phyloP scores from a whole-genome alignment of 2,329 filamentous ascomycete genomes.

The Fusarium sp. region DNA sequence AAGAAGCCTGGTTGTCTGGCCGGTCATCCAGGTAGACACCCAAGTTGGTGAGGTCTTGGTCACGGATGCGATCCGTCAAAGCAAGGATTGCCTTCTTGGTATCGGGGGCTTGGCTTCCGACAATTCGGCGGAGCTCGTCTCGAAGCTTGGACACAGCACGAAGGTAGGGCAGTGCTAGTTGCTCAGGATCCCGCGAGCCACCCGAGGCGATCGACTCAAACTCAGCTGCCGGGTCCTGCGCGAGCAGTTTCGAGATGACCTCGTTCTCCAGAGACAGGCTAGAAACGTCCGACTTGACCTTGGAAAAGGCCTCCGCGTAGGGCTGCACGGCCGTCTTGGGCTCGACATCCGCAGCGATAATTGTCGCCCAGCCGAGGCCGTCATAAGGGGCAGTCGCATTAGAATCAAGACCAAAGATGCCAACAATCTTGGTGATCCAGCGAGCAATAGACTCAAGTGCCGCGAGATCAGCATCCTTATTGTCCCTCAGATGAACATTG shows the following conservation, averaged over 20 bases:
- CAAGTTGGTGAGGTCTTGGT: constrained; percentile 84
- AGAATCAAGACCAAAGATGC: constrained; percentile 86
- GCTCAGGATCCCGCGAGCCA: constrained; percentile 67
- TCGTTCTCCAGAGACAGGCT: constrained; percentile 66
- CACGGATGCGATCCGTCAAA: constrained; percentile 85
- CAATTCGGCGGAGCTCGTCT: constrained; percentile 73
- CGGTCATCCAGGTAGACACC: constrained; percentile 93
- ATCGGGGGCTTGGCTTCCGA: constrained; percentile 61
- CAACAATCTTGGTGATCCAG: constrained; percentile 88
- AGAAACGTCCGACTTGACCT: constrained; percentile 63
- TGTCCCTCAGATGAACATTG: constrained; percentile 73
- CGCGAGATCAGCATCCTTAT: constrained; percentile 63
- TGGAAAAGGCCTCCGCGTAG: constrained; percentile 62
- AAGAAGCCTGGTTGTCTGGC: constrained; percentile 74
- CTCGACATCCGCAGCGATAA: constrained; percentile 58
- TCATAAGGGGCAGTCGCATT: constrained; percentile 69
- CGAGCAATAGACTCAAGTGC: constrained; percentile 73
- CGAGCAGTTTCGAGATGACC: constrained; percentile 60
- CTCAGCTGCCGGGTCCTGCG: constrained; percentile 61
- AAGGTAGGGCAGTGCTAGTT: constrained; percentile 70
- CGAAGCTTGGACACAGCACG: constrained; percentile 71
- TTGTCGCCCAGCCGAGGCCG: constrained; percentile 70
- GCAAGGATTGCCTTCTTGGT: constrained; percentile 81
- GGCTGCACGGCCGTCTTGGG: constrained; percentile 64
- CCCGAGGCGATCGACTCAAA: constrained; percentile 62